Conservation (phyloP, 768 basidiomycete genomes). For the Thelephora aurantiotincta region DNA sequence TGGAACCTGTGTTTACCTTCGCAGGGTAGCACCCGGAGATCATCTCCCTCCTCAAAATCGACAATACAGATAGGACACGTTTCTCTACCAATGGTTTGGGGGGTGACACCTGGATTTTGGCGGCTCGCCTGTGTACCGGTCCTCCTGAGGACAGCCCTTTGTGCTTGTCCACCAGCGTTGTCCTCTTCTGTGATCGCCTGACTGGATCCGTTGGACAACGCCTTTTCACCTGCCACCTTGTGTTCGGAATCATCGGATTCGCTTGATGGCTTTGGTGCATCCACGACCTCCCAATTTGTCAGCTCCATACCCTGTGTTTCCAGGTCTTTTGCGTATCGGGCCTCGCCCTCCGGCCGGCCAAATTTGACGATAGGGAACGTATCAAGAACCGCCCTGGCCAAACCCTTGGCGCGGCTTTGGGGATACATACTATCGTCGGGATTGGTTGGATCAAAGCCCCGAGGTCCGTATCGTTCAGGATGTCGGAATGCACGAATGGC, state of each 20-base stretch:
- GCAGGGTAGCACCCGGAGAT: constrained; percentile 81
- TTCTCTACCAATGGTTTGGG: constrained; percentile 60
- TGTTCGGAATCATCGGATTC: neutral
- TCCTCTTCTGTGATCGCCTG: neutral
- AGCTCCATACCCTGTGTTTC: constrained; percentile 3
- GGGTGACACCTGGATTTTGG: constrained; percentile 27
- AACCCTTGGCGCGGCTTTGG: constrained; percentile 67
- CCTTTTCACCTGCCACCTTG: neutral
- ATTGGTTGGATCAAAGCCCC: constrained; percentile 18
- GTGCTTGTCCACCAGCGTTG: neutral
- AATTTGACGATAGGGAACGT: constrained; percentile 94
- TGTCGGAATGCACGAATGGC: constrained; percentile 73
- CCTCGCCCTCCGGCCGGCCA: constrained; percentile 11
- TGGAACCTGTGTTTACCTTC: constrained; percentile 89
- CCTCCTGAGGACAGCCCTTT: neutral
- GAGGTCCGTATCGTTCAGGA: constrained; percentile 85
- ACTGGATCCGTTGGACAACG: neutral
- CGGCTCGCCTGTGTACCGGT: neutral
- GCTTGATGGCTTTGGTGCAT: constrained; percentile 1
- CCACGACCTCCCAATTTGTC: constrained; percentile 4
- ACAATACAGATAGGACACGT: constrained; percentile 93
- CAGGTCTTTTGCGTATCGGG: constrained; percentile 16
- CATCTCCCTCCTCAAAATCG: constrained; percentile 90
- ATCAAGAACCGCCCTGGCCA: constrained; percentile 87
- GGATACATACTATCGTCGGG: constrained; percentile 20